Evolutionary conservation across 2,329 filamentous ascomycete genomes (phyloP), one percentile per base, ranked within the genome.

Genomic region (Apiospora arundinis): DNA sequence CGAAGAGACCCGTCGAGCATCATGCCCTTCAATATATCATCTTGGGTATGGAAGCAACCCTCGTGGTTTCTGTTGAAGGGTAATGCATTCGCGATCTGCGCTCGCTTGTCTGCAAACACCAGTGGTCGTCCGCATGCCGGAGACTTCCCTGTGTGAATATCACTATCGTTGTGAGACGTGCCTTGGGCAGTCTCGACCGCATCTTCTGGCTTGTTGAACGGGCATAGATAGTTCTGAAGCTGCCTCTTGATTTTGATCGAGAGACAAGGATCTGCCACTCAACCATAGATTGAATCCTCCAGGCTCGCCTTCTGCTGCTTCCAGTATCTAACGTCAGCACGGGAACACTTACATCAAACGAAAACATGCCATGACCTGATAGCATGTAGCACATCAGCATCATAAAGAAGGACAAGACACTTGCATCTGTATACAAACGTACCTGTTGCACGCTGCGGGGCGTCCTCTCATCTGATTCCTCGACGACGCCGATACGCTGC

Each of bases 21-120:
- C 32, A 32, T 32, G 32, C 32, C 32, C 32, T 32, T 32, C 32
- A 32, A 32, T 6, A 32, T 6, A 6, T 32, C 6, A 6, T 32
- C 32, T 32, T 32, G 32, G 3, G 32, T 32, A 32, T 32, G 32
- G 32, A 32, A 32, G 6, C 32, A 32, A 3, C 67, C 67, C 18
- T 69, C 46, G 5, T 69, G 67, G 16, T 69, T 49, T 3, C 16
- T 40, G 11, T 40, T 56, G 9, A 42, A 49, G 1, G 28, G 23
- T 8, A 69, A 21, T 6, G 67, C 46, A 18, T 69, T 14, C 12
- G 67, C 67, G 7, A 69, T 14, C 8, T 46, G 45, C 2, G 28
- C 67, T 6, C 67, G 67, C 46, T 44, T 69, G 8, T 69, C 46
- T 3, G 67, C 67, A 9, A 32, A 69, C 6, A 46, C 67, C 16